Base-by-base conservation (phyloP, 208 protist species). In the Borovskyia barvae region DNA sequence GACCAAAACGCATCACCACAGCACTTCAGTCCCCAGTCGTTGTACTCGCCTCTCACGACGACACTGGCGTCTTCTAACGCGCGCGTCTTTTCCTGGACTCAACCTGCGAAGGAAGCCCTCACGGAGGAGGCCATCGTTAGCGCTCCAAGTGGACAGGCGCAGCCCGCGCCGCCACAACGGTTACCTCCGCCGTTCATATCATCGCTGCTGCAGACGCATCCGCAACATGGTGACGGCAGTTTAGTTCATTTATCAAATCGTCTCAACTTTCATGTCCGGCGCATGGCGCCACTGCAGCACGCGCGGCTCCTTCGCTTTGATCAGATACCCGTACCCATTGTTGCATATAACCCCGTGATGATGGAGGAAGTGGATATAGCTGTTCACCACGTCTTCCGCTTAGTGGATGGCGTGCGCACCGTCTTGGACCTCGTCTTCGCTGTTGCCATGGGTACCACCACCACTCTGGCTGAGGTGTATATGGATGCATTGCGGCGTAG, bases 311-410 rank as follows among this genome's bases (percentile, higher is more conserved):
- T 87, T n/a, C 56, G 58, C 37, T 58, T 90, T 8, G 78, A 86
- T 42, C 66, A 78, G 36, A 66, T 90, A 2, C 81, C 81, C 12
- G 72, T 92, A 24, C 80, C 81, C 5, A 73, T 87, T 56, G 68
- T 57, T 5, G 28, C 65, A 1, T 82, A 74, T 46, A 52, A 67
- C 32, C 49, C 50, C 25, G 46, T 59, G 24, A 72, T 71, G 57
- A 41, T 85, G 35, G 81, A 83, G 39, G 80, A 65, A 65, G 80
- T 80, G 57, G 87, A 94, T 63, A 46, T 94, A 43, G 67, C 72
- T 14, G 69, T 94, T 17, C 67, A 77, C 19, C 61, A 77, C 32
- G 82, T 90, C 5, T 78, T 89, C 40, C 62, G 63, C 14, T 69
- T 77, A 5, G 70, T 91, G 28, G 80, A 94, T 58, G 84, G 84